A percentile compares a stretch with the other conserved stretches of the same genome.
Conservation (phyloP, 1,284 basidiomycete species). For the Heliocybe sulcata region DNA sequence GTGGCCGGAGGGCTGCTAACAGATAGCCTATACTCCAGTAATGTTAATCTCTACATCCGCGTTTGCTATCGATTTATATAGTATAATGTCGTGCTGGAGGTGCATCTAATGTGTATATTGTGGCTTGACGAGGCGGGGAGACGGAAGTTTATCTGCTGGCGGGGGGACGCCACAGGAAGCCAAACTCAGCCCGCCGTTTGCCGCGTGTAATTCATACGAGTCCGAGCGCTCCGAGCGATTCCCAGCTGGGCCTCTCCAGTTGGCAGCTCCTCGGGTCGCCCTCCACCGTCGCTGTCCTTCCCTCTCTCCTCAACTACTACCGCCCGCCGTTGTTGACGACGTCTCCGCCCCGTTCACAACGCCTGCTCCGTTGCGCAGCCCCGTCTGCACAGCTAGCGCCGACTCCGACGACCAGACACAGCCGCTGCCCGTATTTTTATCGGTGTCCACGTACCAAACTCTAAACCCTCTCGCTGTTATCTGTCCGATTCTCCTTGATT, state of each 20-base stretch:
- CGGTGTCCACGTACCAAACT: background rate
- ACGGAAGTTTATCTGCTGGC: background rate
- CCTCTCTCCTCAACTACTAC: background rate
- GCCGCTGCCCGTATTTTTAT: background rate
- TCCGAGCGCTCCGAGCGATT: background rate
- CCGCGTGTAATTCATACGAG: constrained; percentile 1
- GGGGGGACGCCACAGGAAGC: background rate
- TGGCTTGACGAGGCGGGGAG: background rate
- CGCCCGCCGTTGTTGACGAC: background rate
- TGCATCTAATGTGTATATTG: background rate
- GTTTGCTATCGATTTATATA: background rate
- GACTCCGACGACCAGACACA: background rate
- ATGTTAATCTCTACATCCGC: background rate
- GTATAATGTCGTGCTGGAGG: background rate
- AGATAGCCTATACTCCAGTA: constrained; percentile 1
- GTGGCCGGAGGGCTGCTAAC: background rate
- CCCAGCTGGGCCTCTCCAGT: background rate
- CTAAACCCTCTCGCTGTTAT: constrained; percentile 1
- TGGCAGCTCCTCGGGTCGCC: background rate
- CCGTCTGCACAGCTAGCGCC: background rate
- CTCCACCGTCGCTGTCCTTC: background rate
- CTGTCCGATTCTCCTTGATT: constrained; percentile 2
- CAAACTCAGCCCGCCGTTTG: background rate
- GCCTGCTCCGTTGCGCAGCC: background rate
- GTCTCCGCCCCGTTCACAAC: background rate